phyloP scores from a whole-genome alignment of 371 early-diverging fungal genomes.

The Batkoa obscura region DNA sequence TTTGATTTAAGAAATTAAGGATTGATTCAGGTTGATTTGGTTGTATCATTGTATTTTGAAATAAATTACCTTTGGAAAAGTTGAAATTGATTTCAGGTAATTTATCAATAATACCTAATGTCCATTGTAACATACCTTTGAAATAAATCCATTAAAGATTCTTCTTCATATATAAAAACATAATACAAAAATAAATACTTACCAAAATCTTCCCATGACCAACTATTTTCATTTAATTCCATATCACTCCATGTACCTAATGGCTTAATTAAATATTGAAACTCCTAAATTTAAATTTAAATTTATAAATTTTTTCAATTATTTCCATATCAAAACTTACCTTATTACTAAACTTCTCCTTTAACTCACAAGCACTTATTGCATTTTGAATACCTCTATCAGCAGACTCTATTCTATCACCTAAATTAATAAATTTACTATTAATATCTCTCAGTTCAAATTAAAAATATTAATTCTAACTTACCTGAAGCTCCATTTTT shows the following conservation, averaged over 20 bases:
- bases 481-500: neutral
- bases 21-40: neutral
- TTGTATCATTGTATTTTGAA: neutral
- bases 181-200: neutral
- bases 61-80: neutral
- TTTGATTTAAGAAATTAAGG: neutral
- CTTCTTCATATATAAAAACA: neutral
- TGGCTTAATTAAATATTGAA: neutral
- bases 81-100: neutral
- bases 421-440: neutral
- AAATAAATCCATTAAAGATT: no score
- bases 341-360: no score
- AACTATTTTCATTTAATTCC: neutral
- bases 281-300: no score
- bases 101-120: neutral
- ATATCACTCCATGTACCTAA: neutral
- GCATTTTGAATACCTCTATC: neutral
- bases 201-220: slow-evolving; percentile 1
- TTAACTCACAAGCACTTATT: neutral
- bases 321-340: no score
- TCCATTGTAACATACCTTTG: neutral
- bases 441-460: no score
- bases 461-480: no score
- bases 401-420: neutral
- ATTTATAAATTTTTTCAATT: no score